A percentile compares a stretch with the other conserved stretches of the same genome.
Evolutionary conservation across 345 rosid species (phyloP).

Genomic region (Pugionium dolabratum): DNA sequence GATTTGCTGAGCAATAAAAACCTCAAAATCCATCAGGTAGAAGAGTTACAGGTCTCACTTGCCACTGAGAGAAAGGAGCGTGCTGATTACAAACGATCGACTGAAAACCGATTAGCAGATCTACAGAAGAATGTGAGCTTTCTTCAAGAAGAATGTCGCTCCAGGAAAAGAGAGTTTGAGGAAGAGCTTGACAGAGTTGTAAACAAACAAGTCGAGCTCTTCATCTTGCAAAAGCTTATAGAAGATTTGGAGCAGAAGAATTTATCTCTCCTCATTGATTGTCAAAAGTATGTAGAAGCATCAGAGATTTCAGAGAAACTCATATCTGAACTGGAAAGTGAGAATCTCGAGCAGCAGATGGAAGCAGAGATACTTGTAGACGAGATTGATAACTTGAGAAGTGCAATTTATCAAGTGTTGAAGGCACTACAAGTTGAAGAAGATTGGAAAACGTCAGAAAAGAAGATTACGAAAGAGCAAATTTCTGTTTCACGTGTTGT

Average conservation of each 20-base stretch:
- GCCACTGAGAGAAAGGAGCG: slow-evolving; percentile 62
- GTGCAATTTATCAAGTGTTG: slow-evolving; percentile 60
- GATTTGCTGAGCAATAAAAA: slow-evolving; percentile 66
- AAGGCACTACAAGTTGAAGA: slow-evolving; percentile 67
- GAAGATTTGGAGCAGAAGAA: slow-evolving; percentile 77
- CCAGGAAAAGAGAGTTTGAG: slow-evolving; percentile 74
- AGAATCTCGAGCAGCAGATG: slow-evolving; percentile 77
- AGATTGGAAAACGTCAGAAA: slow-evolving; percentile 35
- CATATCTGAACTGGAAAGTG: slow-evolving; percentile 72
- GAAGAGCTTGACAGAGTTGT: slow-evolving; percentile 88
- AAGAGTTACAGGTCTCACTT: slow-evolving; percentile 61
- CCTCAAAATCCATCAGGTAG: slow-evolving; percentile 50
- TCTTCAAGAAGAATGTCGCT: slow-evolving; percentile 69
- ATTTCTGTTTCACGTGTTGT: slow-evolving; percentile 53
- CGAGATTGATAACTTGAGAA: slow-evolving; percentile 64
- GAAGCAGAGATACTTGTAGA: slow-evolving; percentile 69
- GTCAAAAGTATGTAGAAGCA: slow-evolving; percentile 70
- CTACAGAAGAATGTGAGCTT: slow-evolving; percentile 65
- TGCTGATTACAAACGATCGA: slow-evolving; percentile 51
- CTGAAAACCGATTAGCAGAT: slow-evolving; percentile 63
- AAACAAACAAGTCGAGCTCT: slow-evolving; percentile 77
- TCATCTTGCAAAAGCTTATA: slow-evolving; percentile 67
- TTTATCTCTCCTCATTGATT: slow-evolving; percentile 63
- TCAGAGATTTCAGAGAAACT: slow-evolving; percentile 67
- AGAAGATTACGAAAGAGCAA: slow-evolving; percentile 47